Base-by-base conservation (phyloP, 208 protist species). In the Herpetomonas samuelpessoai region DNA sequence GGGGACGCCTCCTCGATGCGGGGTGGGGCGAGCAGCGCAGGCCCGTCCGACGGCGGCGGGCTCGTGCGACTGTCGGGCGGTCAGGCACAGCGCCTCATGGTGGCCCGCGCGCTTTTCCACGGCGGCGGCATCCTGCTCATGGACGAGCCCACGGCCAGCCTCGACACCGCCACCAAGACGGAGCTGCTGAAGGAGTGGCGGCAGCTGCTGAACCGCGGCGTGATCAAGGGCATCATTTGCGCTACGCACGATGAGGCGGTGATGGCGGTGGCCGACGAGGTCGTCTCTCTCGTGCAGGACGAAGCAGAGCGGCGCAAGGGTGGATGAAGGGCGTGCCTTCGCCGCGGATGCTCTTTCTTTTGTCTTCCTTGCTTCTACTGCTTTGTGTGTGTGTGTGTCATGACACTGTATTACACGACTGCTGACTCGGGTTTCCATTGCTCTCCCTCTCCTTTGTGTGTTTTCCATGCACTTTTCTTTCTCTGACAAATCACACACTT, bases 141-240 rank as follows among this genome's bases (percentile, higher is more conserved):
- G 81, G 86, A 93, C 27, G 86, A 93, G 57, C 80, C 82, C 10
- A 93, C 86, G 0, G 68, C 86, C 7, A 81, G 75, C 35, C 74
- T 93, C 12, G 86, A 93, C 48, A 56, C 26, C 31, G 68, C 67
- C 49, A 75, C 78, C 35, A 80, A 80, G 64, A 25, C 57, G 14
- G 65, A 62, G 25, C 54, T 93, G 19, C 57, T 93, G 46, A 21
- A 18, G 19, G 62, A 79, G 62, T 82, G 65, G 74, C 71, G 71
- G 7, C 65, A 50, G 56, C 51, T 92, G 52, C 68, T 92, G 38
- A 52, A 57, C 39, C 50, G 35, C 12, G 67, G 74, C 16, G 64
- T 62, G 25, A 56, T 88, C 19, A 31, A 57, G 10, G 80, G 74
- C n/a, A 74, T 84, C 19, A 38, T 93, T 4, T 88, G 79, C 50